A percentile compares a stretch with the other conserved stretches of the same genome.
Evolutionary conservation across 2,329 filamentous ascomycete genomes (phyloP).

Genomic region (Simplicillium aogashimaense): DNA sequence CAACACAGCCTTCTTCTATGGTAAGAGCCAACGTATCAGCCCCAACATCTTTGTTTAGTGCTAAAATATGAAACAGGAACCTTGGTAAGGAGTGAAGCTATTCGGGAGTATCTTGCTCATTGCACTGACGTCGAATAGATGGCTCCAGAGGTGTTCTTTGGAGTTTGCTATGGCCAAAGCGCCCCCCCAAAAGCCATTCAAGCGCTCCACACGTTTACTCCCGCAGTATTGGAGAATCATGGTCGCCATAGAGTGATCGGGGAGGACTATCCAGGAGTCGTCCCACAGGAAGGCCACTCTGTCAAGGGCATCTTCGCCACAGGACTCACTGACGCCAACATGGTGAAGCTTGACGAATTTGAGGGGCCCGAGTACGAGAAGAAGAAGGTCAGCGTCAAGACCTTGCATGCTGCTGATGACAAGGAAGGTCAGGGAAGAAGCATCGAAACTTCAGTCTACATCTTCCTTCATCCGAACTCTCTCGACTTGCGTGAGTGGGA

Average conservation of each 20-base stretch:
- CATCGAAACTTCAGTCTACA: constrained; percentile 52
- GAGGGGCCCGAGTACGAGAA: constrained; percentile 69
- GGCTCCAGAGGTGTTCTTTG: constrained; percentile 78
- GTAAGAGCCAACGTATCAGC: constrained; percentile 20
- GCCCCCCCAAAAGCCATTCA: constrained; percentile 35
- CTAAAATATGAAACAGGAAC: constrained; percentile 16
- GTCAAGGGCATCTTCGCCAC: constrained; percentile 71
- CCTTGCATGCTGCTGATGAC: constrained; percentile 31
- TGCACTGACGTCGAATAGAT: constrained; percentile 36
- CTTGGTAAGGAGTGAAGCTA: constrained; percentile 15
- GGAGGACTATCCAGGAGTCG: constrained; percentile 76
- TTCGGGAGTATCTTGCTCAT: too few relatives aligned
- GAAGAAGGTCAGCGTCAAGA: constrained; percentile 41
- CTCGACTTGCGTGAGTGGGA: constrained; percentile 80
- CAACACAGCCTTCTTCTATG: constrained; percentile 47
- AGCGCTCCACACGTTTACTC: constrained; percentile 53
- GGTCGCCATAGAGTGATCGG: constrained; percentile 57
- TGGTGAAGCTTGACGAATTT: constrained; percentile 68
- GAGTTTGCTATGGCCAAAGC: constrained; percentile 62
- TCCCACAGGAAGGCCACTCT: constrained; percentile 40
- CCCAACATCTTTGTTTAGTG: constrained; percentile 1
- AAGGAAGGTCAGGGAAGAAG: constrained; percentile 30
- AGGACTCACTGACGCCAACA: constrained; percentile 68
- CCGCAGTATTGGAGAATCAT: constrained; percentile 66
- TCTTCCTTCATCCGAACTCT: constrained; percentile 39